Conservation (phyloP, 2,329 filamentous ascomycete genomes). For the Lecanicillium sp. region DNA sequence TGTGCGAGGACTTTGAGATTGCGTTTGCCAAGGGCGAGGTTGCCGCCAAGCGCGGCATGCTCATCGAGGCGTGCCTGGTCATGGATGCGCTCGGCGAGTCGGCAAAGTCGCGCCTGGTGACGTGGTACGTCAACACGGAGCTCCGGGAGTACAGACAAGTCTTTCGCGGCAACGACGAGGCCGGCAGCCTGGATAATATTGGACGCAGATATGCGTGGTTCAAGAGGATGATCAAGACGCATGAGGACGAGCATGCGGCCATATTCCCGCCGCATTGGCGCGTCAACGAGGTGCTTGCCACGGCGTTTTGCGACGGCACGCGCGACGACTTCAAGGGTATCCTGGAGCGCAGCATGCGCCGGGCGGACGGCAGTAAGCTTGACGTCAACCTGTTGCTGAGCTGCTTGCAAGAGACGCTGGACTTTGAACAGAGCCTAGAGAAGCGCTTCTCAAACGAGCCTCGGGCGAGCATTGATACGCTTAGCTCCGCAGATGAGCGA, state of each 20-base stretch:
- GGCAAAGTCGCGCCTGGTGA: slow-evolving; percentile 73
- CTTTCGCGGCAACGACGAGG: slow-evolving; percentile 93
- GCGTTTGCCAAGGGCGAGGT: slow-evolving; percentile 88
- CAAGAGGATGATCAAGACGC: slow-evolving; percentile 87
- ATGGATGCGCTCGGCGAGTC: slow-evolving; percentile 91
- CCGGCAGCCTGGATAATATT: slow-evolving; percentile 93
- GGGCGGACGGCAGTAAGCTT: slow-evolving; percentile 66
- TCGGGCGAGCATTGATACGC: slow-evolving; percentile 81
- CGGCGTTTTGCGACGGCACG: slow-evolving; percentile 91
- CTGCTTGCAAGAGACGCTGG: slow-evolving; percentile 89
- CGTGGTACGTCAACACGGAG: slow-evolving; percentile 98
- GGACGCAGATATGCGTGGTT: slow-evolving; percentile 94
- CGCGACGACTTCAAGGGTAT: slow-evolving; percentile 93
- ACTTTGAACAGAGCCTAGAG: slow-evolving; percentile 92
- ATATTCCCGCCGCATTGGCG: slow-evolving; percentile 87
- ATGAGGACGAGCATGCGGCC: slow-evolving; percentile 83
- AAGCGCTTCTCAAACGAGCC: slow-evolving; percentile 67
- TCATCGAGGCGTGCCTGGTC: slow-evolving; percentile 83
- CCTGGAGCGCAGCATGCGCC: slow-evolving; percentile 77
- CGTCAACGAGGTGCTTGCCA: slow-evolving; percentile 82
- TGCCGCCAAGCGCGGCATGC: slow-evolving; percentile 55
- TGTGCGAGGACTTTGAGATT: slow-evolving; percentile 98
- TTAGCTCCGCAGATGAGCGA: slow-evolving; percentile 70
- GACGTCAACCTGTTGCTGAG: slow-evolving; percentile 85
- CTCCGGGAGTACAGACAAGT: slow-evolving; percentile 92